Evolutionary conservation across 441 rosid species (phyloP), one percentile per base, ranked within the genome.

Genomic region (Manihot esculenta): DNA sequence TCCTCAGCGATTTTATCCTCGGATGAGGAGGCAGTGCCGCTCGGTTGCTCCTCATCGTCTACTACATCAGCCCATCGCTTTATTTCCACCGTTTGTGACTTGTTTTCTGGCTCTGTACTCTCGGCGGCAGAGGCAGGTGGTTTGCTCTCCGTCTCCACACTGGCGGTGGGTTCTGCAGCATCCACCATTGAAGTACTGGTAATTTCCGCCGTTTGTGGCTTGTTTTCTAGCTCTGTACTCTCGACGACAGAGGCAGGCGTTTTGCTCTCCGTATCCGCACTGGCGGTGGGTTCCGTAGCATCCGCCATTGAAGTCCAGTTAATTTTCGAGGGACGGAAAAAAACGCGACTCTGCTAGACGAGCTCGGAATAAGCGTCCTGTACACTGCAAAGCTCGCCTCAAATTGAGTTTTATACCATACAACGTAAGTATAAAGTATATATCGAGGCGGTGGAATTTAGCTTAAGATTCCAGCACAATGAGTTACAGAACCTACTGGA

Each of bases 41-140:
- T 62, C 33, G 71, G 64, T 48, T 81, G 35, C 54, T 85, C 89
- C 54, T 68, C 84, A n/a, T 92, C 98, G 21, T 86, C 97, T 27
- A 54, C 80, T 42, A 73, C 80, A 68, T 90, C 98, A 12, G 81
- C 84, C 94, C 94, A 90, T 54, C 81, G 71, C 64, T 73, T 83
- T 38, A 80, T 64, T 70, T 75, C 86, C 30, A 62, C 68, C 10
- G 65, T 45, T 13, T 76, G 27, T 10, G 83, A 81, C 69, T 78
- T 77, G 18, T 48, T 68, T 67, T 75, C 78, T 23, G 72, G 3
- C n/a, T 55, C 12, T 58, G 14, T 21, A 54, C 5, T 53, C 13
- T 72, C 0, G 14, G 64, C 50, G 44, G 10, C 9, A 35, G 41
- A 35, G 0, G 41, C 41, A 35, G 41, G 76, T 12, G 24, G 3